phyloP scores from a whole-genome alignment of 768 basidiomycete species.

The Zangia roseola region DNA sequence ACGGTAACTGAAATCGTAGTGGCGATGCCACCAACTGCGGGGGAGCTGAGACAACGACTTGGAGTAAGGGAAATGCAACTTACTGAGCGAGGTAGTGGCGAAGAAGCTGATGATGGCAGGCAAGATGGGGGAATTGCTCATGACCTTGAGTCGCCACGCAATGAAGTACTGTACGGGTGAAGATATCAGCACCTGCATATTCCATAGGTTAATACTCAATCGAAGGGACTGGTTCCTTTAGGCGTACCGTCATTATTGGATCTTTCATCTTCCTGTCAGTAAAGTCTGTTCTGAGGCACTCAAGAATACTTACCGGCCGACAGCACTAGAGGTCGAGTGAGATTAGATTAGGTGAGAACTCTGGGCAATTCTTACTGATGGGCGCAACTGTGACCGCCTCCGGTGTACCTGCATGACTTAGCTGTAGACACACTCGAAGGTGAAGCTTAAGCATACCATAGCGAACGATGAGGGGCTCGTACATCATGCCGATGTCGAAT shows the following conservation, averaged over 20 bases:
- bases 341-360: constrained; percentile 12
- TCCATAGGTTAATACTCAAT: background rate
- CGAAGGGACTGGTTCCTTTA: background rate
- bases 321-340: constrained; percentile 9
- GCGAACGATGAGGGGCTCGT: constrained; percentile 44
- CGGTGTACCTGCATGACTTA: constrained; percentile 24
- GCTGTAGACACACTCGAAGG: no score
- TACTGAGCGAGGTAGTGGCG: constrained; percentile 8
- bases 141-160: constrained; percentile 40
- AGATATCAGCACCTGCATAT: constrained; percentile 42
- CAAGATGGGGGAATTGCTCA: constrained; percentile 29
- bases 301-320: constrained; percentile 6
- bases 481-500: constrained; percentile 46
- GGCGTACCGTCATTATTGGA: constrained; percentile 43
- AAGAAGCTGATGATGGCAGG: constrained; percentile 24
- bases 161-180: constrained; percentile 47
- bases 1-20: constrained; percentile 32
- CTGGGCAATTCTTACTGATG: background rate
- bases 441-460: constrained; percentile 38
- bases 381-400: background rate
- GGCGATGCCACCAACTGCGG: constrained; percentile 35
- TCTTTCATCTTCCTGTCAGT: constrained; percentile 27
- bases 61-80: background rate
- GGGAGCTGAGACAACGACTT: background rate
- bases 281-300: background rate